Conservation (phyloP, 768 basidiomycete genomes). For the Epithele typhae region DNA sequence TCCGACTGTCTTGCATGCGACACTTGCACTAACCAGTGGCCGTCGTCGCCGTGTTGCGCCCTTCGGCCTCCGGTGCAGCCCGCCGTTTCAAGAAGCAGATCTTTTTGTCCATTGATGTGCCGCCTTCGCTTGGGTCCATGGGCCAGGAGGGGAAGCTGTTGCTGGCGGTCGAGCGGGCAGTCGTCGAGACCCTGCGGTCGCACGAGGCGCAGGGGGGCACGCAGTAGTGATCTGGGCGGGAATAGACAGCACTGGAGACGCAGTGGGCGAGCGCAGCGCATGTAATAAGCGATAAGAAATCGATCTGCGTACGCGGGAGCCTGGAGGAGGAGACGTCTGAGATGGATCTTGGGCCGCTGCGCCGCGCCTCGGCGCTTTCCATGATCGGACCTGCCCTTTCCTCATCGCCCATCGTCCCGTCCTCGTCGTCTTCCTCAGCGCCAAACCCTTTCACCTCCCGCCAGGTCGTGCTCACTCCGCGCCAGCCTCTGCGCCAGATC, state of each 20-base stretch:
- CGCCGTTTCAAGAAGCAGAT: constrained; percentile 62
- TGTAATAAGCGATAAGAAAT: constrained; percentile 2
- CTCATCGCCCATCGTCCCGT: constrained; percentile 13
- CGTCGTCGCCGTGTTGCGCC: constrained; percentile 9
- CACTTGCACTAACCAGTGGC: constrained; percentile 15
- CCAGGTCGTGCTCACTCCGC: neutral
- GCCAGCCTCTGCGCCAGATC: neutral
- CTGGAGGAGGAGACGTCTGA: constrained; percentile 4
- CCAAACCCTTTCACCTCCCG: constrained; percentile 6
- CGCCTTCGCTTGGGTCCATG: constrained; percentile 33
- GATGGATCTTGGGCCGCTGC: constrained; percentile 12
- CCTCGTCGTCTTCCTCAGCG: constrained; percentile 18
- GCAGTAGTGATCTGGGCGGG: neutral
- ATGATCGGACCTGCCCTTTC: constrained; percentile 18
- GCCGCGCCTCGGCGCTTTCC: constrained; percentile 20
- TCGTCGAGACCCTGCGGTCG: constrained; percentile 42
- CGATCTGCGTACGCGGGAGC: constrained; percentile 2
- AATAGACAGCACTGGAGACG: neutral
- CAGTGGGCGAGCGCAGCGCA: neutral
- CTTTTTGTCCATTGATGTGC: constrained; percentile 67
- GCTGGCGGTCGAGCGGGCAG: constrained; percentile 57
- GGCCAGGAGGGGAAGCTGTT: constrained; percentile 45
- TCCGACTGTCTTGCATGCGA: constrained; percentile 7
- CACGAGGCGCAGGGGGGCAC: constrained; percentile 3
- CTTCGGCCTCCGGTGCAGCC: constrained; percentile 35